Evolutionary conservation across 148 eudicot genomes (phyloP).

Genomic region (Nepenthes mirabilis): DNA sequence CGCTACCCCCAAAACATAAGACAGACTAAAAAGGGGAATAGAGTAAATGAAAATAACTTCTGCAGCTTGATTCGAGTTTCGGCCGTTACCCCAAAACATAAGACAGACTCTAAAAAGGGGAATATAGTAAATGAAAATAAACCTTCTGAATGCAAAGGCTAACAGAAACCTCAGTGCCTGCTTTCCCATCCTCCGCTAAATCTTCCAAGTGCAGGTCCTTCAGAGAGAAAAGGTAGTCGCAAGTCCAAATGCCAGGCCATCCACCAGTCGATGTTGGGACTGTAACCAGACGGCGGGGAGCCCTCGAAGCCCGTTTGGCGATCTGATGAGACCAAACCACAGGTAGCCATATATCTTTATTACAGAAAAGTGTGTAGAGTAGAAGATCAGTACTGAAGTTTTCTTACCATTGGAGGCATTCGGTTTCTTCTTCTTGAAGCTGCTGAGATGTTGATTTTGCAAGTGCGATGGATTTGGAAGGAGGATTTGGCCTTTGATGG

Average conservation of each 20-base stretch:
- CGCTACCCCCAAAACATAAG: no score
- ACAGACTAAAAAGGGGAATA: no score
- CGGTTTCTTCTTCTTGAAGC: no score
- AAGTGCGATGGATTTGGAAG: no score
- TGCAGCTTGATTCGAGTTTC: no score
- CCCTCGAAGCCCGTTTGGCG: constrained; percentile 11
- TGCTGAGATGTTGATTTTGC: constrained; percentile 10
- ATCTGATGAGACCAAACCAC: neutral
- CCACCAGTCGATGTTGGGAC: constrained; percentile 25
- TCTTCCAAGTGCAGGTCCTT: constrained; percentile 34
- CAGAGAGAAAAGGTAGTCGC: constrained; percentile 30
- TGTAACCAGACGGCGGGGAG: constrained; percentile 17
- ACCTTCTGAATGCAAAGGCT: constrained; percentile 43
- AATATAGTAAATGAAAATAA: no score
- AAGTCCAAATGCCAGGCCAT: constrained; percentile 36
- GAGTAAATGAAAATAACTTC: no score
- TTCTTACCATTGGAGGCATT: no score
- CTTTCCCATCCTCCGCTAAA: constrained; percentile 28
- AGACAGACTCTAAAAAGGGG: no score
- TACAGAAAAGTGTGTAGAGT: neutral
- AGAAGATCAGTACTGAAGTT: no score
- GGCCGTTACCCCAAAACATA: no score
- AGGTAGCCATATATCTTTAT: neutral
- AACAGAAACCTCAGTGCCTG: constrained; percentile 21
- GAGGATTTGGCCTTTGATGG: no score